Evolutionary conservation across 2,329 filamentous ascomycete species (phyloP).

Genomic region (Alternaria sp.): DNA sequence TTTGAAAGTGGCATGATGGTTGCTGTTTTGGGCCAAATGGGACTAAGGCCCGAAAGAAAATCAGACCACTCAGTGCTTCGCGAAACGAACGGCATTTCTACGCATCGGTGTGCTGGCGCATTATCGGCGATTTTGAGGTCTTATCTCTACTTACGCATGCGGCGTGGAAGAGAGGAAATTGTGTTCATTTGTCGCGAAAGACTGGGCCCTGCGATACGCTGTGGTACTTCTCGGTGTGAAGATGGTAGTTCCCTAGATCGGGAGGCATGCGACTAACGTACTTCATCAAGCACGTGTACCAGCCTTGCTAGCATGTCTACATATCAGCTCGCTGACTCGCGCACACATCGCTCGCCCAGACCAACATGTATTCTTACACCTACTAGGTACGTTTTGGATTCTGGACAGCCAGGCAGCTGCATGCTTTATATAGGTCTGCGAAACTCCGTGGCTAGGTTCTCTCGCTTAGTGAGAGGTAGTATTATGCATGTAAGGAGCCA

Average conservation of each 20-base stretch:
- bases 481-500: too few species aligned
- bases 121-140: slow-evolving; percentile 4
- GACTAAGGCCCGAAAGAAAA: slow-evolving; percentile 25
- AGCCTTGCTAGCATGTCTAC: too few species aligned
- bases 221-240: background rate
- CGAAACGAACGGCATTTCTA: slow-evolving; percentile 32
- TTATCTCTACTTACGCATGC: background rate
- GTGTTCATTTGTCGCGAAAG: background rate
- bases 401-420: too few species aligned
- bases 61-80: slow-evolving; percentile 25
- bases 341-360: too few species aligned
- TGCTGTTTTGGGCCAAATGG: slow-evolving; percentile 29
- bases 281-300: too few species aligned
- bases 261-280: background rate
- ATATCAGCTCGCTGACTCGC: too few species aligned
- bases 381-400: too few species aligned
- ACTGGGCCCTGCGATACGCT: background rate
- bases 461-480: too few species aligned
- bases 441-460: too few species aligned
- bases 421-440: too few species aligned
- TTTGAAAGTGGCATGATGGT: slow-evolving; percentile 36
- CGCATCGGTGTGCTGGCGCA: background rate
- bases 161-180: background rate
- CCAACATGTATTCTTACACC: too few species aligned
- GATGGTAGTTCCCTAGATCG: background rate